phyloP scores from a whole-genome alignment of 768 basidiomycete genomes.

The Collybia sp. region DNA sequence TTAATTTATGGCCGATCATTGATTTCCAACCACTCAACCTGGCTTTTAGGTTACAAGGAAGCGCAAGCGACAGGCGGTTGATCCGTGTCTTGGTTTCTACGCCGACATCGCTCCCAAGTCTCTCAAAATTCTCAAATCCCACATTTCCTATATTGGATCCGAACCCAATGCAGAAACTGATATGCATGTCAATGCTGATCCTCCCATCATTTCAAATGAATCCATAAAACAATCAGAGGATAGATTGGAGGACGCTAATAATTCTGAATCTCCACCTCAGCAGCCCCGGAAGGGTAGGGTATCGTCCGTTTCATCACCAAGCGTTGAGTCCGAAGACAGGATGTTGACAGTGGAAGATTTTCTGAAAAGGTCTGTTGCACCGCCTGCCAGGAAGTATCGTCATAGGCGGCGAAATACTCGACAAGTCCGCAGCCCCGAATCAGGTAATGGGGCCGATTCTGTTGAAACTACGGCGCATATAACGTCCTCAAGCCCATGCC shows the following conservation, averaged over 20 bases:
- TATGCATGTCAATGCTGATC: too few species aligned
- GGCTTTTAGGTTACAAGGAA: constrained; percentile 19
- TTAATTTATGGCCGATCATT: too few species aligned
- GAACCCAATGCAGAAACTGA: too few species aligned
- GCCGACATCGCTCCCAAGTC: constrained; percentile 6
- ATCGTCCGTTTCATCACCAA: not conserved
- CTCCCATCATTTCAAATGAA: too few species aligned
- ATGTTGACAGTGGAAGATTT: constrained; percentile 25
- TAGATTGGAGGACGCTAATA: too few species aligned
- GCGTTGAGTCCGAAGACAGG: constrained; percentile 7
- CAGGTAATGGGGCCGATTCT: not conserved
- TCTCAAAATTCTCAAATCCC: too few species aligned
- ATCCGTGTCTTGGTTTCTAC: constrained; percentile 37
- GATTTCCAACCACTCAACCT: too few species aligned
- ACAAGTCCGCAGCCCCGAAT: not conserved
- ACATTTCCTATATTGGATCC: too few species aligned
- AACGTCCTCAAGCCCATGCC: not conserved
- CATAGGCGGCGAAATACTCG: too few species aligned
- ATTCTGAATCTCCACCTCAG: not conserved
- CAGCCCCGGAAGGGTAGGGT: not conserved
- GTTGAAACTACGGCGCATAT: not conserved
- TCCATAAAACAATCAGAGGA: too few species aligned
- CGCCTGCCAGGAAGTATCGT: constrained; percentile 12
- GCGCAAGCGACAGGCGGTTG: constrained; percentile 27
- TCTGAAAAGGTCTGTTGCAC: constrained; percentile 14